These are phyloP conservation scores for Astrephomene gubernaculifera DNA, from an alignment of 139 green algal genomes.

Conservation along the genomic window DNA sequence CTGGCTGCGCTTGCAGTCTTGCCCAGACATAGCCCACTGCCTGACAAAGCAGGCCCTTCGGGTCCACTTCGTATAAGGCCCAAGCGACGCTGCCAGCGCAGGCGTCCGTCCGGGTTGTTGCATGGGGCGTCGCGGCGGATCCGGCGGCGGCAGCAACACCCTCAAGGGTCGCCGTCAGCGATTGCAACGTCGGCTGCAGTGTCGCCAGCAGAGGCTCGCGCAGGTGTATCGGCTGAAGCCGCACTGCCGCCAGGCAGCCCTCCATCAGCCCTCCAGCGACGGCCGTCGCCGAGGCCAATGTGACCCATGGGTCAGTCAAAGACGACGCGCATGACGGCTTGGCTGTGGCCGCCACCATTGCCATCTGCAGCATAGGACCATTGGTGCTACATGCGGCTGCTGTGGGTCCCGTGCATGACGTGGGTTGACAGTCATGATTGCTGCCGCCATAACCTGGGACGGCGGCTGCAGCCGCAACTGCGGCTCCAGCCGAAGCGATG, in stretches of 20 bases:
- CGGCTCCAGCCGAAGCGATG: not conserved
- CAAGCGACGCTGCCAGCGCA: not conserved
- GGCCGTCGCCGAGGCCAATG: not conserved
- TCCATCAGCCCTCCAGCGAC: slow-evolving; percentile 19
- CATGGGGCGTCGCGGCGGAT: not conserved
- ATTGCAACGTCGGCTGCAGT: not conserved
- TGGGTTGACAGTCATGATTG: not conserved
- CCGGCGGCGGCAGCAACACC: not conserved
- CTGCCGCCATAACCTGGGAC: too few species aligned
- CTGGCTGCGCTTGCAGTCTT: not conserved
- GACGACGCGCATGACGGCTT: too few species aligned
- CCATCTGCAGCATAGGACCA: too few species aligned
- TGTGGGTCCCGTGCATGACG: too few species aligned
- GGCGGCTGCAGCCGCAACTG: not conserved
- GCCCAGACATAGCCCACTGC: slow-evolving; percentile 24
- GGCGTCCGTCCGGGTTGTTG: too few species aligned
- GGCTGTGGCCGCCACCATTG: too few species aligned
- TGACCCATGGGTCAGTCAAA: not conserved
- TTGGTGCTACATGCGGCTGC: too few species aligned
- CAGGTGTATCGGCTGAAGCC: not conserved
- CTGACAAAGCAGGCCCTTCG: not conserved
- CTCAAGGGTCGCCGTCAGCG: not conserved
- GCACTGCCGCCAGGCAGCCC: not conserved
- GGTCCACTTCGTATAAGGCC: not conserved
- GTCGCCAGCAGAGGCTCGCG: not conserved